phyloP scores from a whole-genome alignment of 1,284 basidiomycete genomes.

The Apiotrichum akiyoshidainum region DNA sequence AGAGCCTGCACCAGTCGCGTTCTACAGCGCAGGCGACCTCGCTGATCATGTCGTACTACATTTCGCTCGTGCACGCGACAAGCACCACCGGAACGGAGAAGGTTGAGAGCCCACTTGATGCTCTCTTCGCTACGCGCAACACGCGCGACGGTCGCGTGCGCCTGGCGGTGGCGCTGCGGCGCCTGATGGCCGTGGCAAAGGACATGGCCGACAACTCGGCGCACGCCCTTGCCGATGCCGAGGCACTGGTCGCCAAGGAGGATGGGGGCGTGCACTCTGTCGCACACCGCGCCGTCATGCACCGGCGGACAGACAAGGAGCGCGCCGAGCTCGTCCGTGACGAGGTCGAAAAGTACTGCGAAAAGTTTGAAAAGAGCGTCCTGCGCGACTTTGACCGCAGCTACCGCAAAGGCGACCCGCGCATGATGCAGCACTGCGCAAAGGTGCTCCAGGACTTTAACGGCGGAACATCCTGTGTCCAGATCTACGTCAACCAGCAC shows the following conservation, averaged over 20 bases:
- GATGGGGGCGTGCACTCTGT: slow-evolving; percentile 14
- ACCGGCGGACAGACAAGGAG: slow-evolving; percentile 42
- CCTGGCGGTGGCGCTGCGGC: slow-evolving; percentile 82
- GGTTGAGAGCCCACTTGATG: slow-evolving; percentile 42
- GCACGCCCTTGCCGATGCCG: slow-evolving; percentile 62
- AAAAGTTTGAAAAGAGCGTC: slow-evolving; percentile 99
- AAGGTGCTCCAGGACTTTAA: slow-evolving; percentile 97
- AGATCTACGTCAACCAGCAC: slow-evolving; percentile 99
- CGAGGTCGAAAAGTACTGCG: slow-evolving; percentile 83
- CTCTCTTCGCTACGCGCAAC: slow-evolving; percentile 59
- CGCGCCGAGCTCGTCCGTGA: slow-evolving; percentile 57
- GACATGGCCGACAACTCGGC: slow-evolving; percentile 57
- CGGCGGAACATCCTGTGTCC: slow-evolving; percentile 91
- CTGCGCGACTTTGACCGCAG: slow-evolving; percentile 90
- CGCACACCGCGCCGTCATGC: slow-evolving; percentile 9
- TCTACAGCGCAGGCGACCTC: slow-evolving; percentile 91
- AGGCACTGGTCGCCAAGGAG: slow-evolving; percentile 23
- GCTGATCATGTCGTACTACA: slow-evolving; percentile 92
- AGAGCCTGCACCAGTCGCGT: slow-evolving; percentile 87
- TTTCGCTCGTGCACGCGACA: slow-evolving; percentile 84
- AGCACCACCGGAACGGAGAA: slow-evolving; percentile 55
- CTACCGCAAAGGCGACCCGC: slow-evolving; percentile 94
- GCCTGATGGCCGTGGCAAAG: slow-evolving; percentile 82
- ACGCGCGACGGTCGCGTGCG: slow-evolving; percentile 73
- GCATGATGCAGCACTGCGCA: slow-evolving; percentile 99